Percentiles rank a stretch among this genome's conserved stretches.
These are phyloP conservation scores for Pseudoneurospora amorphoporcata DNA, from an alignment of 495 filamentous ascomycete species.

Conservation along the genomic window DNA sequence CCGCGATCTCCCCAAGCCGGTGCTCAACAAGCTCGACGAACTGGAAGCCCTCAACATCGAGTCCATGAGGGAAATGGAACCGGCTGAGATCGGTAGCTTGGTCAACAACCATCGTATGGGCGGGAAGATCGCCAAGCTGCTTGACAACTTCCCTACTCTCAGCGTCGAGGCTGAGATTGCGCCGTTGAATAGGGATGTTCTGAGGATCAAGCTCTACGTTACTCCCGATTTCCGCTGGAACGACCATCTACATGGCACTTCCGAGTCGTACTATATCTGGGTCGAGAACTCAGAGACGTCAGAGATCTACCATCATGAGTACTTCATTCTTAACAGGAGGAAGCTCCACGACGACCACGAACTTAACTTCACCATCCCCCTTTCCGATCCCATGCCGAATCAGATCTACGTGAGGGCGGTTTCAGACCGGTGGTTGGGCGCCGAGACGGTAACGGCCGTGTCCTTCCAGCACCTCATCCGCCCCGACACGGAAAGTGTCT, in stretches of 20 bases:
- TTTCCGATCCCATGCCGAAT: slow-evolving; percentile 82
- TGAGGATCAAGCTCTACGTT: slow-evolving; percentile 74
- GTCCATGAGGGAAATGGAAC: slow-evolving; percentile 79
- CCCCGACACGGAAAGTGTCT: slow-evolving; percentile 93
- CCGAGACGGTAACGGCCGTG: slow-evolving; percentile 89
- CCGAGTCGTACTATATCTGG: slow-evolving; percentile 97
- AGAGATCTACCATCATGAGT: slow-evolving; percentile 97
- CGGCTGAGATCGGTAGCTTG: slow-evolving; percentile 78
- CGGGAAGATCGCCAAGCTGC: slow-evolving; percentile 61
- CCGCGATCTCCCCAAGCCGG: slow-evolving; percentile 53
- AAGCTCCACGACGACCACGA: slow-evolving; percentile 93
- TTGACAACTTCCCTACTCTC: slow-evolving; percentile 87
- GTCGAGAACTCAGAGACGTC: slow-evolving; percentile 97
- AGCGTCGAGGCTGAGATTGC: slow-evolving; percentile 89
- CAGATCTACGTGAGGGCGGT: slow-evolving; percentile 94
- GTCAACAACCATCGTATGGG: slow-evolving; percentile 89
- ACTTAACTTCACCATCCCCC: slow-evolving; percentile 92
- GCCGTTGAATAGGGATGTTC: slow-evolving; percentile 86
- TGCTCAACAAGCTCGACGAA: slow-evolving; percentile 73
- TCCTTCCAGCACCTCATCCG: slow-evolving; percentile 98
- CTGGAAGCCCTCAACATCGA: slow-evolving; percentile 69
- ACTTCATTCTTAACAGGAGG: slow-evolving; percentile 79
- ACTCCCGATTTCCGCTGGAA: slow-evolving; percentile 93
- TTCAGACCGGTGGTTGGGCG: slow-evolving; percentile 92
- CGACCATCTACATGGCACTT: slow-evolving; percentile 85